Percentiles rank a stretch among this genome's conserved stretches.
Evolutionary conservation across 148 eudicot species (phyloP).

Genomic region (Chenopodium berlandieri): DNA sequence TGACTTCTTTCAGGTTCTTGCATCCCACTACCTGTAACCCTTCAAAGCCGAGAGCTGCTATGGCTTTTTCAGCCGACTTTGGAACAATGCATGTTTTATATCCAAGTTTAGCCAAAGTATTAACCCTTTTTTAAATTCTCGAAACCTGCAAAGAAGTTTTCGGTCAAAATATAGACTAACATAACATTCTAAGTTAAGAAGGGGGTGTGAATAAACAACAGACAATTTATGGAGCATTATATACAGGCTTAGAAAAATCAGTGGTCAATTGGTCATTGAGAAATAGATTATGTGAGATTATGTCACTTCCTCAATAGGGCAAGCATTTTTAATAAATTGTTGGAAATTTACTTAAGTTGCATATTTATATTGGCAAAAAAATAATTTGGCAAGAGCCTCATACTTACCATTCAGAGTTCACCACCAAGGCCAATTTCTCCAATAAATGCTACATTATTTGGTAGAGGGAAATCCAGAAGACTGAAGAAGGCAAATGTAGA

Average conservation of each 20-base stretch:
- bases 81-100: constrained; percentile 78
- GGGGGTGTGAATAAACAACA: background rate
- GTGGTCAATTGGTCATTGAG: background rate
- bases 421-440: constrained; percentile 98
- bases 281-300: background rate
- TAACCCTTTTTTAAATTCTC: constrained; percentile 79
- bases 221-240: background rate
- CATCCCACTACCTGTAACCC: constrained; percentile 64
- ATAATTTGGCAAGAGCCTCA: background rate
- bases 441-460: constrained; percentile 71
- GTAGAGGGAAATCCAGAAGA: constrained; percentile 80
- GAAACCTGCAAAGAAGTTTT: constrained; percentile 51
- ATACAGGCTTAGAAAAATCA: background rate
- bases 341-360: background rate
- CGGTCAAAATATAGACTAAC: background rate
- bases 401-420: constrained; percentile 79
- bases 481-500: constrained; percentile 41
- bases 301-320: no score
- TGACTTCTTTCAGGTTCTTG: constrained; percentile 74
- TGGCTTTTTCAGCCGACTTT: constrained; percentile 42
- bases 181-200: background rate
- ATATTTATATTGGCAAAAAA: background rate
- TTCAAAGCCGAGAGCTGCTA: constrained; percentile 39
- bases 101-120: constrained; percentile 77
- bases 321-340: background rate